Base-by-base conservation (phyloP, 106 monocot genomes). In the Cymbidium sinense region DNA sequence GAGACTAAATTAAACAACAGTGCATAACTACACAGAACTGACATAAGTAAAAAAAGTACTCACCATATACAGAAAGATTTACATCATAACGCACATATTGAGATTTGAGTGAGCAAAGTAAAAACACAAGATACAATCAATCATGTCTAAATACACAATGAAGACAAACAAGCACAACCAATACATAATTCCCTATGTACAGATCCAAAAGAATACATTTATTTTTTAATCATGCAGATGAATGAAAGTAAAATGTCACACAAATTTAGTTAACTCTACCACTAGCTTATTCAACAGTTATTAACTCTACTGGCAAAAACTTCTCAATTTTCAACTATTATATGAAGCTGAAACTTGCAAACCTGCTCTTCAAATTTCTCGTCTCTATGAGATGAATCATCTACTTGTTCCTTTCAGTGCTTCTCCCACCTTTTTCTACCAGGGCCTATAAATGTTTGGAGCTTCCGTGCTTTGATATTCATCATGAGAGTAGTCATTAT, bases 151-250 rank as follows among this genome's bases (percentile, higher is more conserved):
- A 51, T 51, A 8, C 27, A 64, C 64, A 64, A 23, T 9, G 4
- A 67, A 67, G 31, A 67, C 17, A 30, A 67, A 67, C 58, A 67
- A 67, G 67, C 67, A 10, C 67, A 33, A 33, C 31, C 29, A 20
- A 71, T 71, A 71, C 34, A 71, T 20, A 71, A 71, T 21, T 71
- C 3, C 29, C 71, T 71, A 71, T 71, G 20, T 39, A 71, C 71
- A 71, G 1, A 71, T 34, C 27, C 19, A 39, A 71, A 71, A 71
- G 34, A 71, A 39, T 36, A n/a, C 36, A 35, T 37, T 0, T 71
- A 21, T 0, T 71, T 71, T 39, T n/a, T 37, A 69, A 35, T n/a
- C 35, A 71, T 37, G 21, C 18, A 39, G 10, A 69, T 34, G 33
- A 71, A 71, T 20, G 36, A 35, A 69, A 47, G 33, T 4, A 28